Evolutionary conservation across 1,284 basidiomycete genomes (phyloP), one percentile per base, ranked within the genome.

Genomic region (Coriolopsis trogii): DNA sequence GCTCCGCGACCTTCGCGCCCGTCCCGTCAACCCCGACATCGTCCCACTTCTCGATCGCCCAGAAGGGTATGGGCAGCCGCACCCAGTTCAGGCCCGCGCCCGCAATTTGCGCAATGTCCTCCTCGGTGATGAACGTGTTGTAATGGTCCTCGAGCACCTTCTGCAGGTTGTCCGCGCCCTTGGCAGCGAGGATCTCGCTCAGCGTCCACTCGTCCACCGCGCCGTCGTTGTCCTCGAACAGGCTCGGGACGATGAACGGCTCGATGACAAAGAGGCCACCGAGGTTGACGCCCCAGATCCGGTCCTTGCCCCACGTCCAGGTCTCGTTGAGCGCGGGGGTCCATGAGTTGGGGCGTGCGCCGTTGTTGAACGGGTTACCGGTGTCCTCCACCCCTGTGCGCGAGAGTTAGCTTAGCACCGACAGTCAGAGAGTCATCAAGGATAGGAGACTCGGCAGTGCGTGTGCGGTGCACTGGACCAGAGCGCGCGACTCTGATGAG

Each of bases 221-320:
- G 38, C 56, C 62, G 8, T 80, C 75, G 63, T 86, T 87, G 51
- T 78, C 78, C 68, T 96, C 85, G 73, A 82, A 96, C 30, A 93
- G 76, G 18, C 78, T 77, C 2, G 93, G 92, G 0, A 78, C 71
- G 70, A 93, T 95, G 74, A 93, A 93, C 0, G 91, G 91, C 67
- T 95, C 91, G 28, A 85, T 69, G 2, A 84, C 83, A 66, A 86
- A 84, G 53, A 79, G 76, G n/a, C 90, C 89, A 51, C 90, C 90
- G 41, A 91, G 68, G 68, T 87, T 87, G 55, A 87, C 80, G 53
- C 72, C 88, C 62, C 75, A 75, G 34, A 91, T 77, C 43, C 76
- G 78, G 73, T 92, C 77, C 44, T 71, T 70, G 18, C 80, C 81
- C 71, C 75, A 93, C 16, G 74, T 78, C 89, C 89, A 93, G 34